A percentile compares a stretch with the other conserved stretches of the same genome.
Evolutionary conservation across 495 filamentous ascomycete species (phyloP).

Genomic region (Annulohypoxylon moriforme): DNA sequence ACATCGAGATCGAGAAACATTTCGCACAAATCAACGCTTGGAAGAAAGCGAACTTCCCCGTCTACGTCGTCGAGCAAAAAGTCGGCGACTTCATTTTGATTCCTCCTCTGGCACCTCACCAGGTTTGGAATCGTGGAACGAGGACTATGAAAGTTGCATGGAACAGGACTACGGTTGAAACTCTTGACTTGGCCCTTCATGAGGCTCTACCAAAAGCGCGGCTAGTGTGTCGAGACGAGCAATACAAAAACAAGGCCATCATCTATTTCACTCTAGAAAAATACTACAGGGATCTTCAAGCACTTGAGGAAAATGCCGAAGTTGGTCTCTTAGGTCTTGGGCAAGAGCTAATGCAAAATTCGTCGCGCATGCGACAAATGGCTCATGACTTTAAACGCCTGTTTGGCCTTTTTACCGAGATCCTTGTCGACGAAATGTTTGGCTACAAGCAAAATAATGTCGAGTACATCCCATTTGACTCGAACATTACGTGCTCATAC

Average conservation of each 20-base stretch:
- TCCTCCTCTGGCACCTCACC: conserved; percentile 95
- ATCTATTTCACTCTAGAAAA: conserved; percentile 84
- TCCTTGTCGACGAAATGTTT: conserved; percentile 88
- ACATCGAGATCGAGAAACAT: conserved; percentile 95
- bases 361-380: conserved; percentile 72
- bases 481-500: conserved; percentile 93
- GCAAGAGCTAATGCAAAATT: conserved; percentile 59
- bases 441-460: conserved; percentile 70
- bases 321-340: conserved; percentile 56
- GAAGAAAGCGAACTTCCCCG: conserved; percentile 90
- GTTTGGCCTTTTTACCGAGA: conserved; percentile 77
- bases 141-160: conserved; percentile 96
- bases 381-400: conserved; percentile 81
- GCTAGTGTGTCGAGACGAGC: conserved; percentile 96
- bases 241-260: conserved; percentile 98
- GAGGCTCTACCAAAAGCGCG: conserved; percentile 89
- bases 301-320: conserved; percentile 59
- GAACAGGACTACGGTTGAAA: conserved; percentile 96
- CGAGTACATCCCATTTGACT: conserved; percentile 81
- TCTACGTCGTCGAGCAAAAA: conserved; percentile 91
- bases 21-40: conserved; percentile 95
- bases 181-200: conserved; percentile 81
- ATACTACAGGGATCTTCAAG: conserved; percentile 74
- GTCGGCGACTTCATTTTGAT: conserved; percentile 96
- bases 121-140: conserved; percentile 97